A percentile compares a stretch with the other conserved stretches of the same genome.
Evolutionary conservation across 192 early-diverging fungal genomes (phyloP).

Genomic region (Neocallimastix lanati): DNA sequence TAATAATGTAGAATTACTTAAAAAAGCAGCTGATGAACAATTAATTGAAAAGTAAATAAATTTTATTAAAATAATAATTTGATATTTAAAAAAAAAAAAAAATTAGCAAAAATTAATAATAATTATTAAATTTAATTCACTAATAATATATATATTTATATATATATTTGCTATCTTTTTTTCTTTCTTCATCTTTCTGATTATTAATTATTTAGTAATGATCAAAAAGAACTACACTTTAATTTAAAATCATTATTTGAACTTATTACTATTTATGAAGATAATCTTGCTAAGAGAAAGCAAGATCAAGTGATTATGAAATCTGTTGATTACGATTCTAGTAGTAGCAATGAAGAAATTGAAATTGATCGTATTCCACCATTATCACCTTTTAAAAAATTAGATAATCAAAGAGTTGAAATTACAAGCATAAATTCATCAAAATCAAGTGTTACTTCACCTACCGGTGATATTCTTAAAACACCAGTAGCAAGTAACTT

Average conservation of each 20-base stretch:
- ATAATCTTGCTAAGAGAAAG: not conserved
- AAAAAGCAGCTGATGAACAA: not conserved
- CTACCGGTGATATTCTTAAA: not conserved
- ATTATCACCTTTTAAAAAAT: not conserved
- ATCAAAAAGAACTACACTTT: not conserved
- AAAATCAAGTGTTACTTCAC: not conserved
- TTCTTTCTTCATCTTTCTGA: too few species aligned
- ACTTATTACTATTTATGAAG: not conserved
- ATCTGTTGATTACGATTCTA: not conserved
- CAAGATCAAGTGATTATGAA: not conserved
- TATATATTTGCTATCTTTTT: too few species aligned
- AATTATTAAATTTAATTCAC: too few species aligned
- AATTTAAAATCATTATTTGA: not conserved
- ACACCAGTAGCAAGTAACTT: too few species aligned
- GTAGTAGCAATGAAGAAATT: not conserved
- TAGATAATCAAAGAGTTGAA: not conserved
- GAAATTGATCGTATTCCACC: not conserved
- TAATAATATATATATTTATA: too few species aligned
- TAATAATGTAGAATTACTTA: not conserved
- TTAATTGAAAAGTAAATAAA: not conserved
- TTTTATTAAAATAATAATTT: too few species aligned
- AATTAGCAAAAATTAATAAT: too few species aligned
- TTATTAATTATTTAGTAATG: not conserved
- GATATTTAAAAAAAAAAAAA: too few species aligned
- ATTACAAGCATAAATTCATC: not conserved